These are phyloP conservation scores for Inga oerstediana DNA, from an alignment of 306 rosid species.

Conservation along the genomic window DNA sequence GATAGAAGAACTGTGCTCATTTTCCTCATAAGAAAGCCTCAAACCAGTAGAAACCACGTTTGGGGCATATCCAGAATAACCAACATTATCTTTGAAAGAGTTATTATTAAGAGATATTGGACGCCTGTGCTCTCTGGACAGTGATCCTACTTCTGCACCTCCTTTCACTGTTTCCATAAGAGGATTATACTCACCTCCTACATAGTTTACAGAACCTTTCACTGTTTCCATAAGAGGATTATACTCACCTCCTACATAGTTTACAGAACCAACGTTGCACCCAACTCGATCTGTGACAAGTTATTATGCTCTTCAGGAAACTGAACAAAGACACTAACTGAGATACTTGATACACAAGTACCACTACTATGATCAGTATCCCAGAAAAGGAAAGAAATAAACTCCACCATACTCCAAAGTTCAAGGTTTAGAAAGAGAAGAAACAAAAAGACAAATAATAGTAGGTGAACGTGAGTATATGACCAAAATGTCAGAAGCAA, in stretches of 20 bases:
- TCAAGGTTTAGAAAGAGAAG: neutral
- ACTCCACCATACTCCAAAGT: neutral
- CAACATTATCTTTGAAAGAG: neutral
- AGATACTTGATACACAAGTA: neutral
- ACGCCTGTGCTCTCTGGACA: neutral
- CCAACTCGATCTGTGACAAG: constrained; percentile 33
- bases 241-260: constrained; percentile 23
- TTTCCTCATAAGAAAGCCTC: constrained; percentile 43
- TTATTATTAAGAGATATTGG: neutral
- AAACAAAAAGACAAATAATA: neutral
- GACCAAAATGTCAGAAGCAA: neutral
- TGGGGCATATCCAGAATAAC: constrained; percentile 6
- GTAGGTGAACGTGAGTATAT: neutral
- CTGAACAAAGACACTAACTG: neutral
- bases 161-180: neutral
- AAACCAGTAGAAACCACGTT: constrained; percentile 9
- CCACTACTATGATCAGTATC: neutral
- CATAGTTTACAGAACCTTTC: constrained; percentile 26
- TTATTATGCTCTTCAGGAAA: neutral
- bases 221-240: neutral
- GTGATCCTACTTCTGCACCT: neutral
- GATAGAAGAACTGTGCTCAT: constrained; percentile 43
- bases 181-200: constrained; percentile 16
- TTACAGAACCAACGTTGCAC: constrained; percentile 32
- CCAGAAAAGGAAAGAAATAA: neutral